Conservation (phyloP, 2,329 filamentous ascomycete species). For the Clarireedia hainanense region DNA sequence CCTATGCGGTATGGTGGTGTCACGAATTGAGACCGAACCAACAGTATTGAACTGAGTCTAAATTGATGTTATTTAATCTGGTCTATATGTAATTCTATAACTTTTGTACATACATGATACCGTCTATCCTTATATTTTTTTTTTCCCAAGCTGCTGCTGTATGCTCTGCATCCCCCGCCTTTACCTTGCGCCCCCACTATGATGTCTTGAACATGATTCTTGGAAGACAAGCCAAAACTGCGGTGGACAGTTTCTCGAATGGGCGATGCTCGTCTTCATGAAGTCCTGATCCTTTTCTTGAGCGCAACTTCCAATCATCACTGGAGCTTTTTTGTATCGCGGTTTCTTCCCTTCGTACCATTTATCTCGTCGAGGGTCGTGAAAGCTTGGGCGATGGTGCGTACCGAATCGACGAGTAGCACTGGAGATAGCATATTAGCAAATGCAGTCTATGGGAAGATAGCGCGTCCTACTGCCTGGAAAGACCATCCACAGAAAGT, state of each 20-base stretch:
- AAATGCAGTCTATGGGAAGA: neutral
- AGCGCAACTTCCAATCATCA: neutral
- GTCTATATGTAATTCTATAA: neutral
- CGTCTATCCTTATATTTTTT: neutral
- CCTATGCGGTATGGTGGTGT: too few relatives aligned
- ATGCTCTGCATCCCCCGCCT: too few relatives aligned
- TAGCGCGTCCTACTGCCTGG: constrained; percentile 40
- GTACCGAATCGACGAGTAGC: constrained; percentile 32
- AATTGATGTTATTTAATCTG: too few relatives aligned
- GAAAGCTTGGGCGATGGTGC: constrained; percentile 31
- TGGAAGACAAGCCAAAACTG: too few relatives aligned
- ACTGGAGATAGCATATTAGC: constrained; percentile 12
- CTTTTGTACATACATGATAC: neutral
- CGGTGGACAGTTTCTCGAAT: too few relatives aligned
- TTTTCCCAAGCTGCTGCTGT: too few relatives aligned
- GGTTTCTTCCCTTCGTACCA: neutral
- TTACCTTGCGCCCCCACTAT: too few relatives aligned
- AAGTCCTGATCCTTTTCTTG: too few relatives aligned
- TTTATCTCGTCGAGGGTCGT: constrained; percentile 26
- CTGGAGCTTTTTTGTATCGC: neutral
- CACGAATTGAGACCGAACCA: too few relatives aligned
- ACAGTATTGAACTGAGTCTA: too few relatives aligned
- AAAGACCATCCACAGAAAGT: constrained; percentile 52
- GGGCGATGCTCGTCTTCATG: too few relatives aligned
- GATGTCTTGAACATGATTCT: too few relatives aligned